phyloP scores from a whole-genome alignment of 371 early-diverging fungal species.

The Mortierella sp. region DNA sequence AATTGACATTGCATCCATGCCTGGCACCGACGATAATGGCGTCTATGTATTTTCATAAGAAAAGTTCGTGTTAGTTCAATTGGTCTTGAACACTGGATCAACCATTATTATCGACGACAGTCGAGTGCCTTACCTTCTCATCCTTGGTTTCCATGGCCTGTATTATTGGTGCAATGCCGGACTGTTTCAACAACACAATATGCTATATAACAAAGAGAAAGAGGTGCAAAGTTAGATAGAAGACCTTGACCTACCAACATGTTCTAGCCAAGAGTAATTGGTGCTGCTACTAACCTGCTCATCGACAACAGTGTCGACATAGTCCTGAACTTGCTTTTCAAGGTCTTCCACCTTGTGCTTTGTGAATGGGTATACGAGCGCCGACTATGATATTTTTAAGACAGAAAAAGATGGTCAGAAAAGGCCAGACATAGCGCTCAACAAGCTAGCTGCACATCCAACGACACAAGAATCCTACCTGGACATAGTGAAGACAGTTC shows the following conservation, averaged over 20 bases:
- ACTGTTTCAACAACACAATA: slow-evolving; percentile 58
- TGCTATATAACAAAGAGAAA: slow-evolving; percentile 42
- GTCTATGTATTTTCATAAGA: slow-evolving; percentile 54
- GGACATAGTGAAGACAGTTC: slow-evolving; percentile 80
- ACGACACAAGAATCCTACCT: slow-evolving; percentile 59
- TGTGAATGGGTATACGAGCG: slow-evolving; percentile 68
- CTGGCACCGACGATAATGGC: slow-evolving; percentile 70
- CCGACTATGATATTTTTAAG: slow-evolving; percentile 44
- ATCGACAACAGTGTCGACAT: slow-evolving; percentile 64
- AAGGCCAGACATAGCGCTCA: background rate
- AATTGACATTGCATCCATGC: slow-evolving; percentile 70
- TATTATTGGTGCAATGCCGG: slow-evolving; percentile 57
- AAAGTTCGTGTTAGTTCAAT: background rate
- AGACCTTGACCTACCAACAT: background rate
- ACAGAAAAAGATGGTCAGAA: background rate
- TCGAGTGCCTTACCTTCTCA: slow-evolving; percentile 38
- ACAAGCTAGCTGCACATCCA: background rate
- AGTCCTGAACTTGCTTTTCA: slow-evolving; percentile 65
- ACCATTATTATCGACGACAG: background rate
- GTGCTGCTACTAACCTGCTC: slow-evolving; percentile 56
- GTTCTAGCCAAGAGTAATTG: background rate
- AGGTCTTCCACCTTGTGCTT: slow-evolving; percentile 59
- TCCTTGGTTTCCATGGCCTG: slow-evolving; percentile 61
- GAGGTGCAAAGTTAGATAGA: background rate
- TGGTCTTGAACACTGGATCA: background rate